A percentile compares a stretch with the other conserved stretches of the same genome.
These are phyloP conservation scores for Talaromyces piceae DNA, from an alignment of 2,329 filamentous ascomycete species.

Conservation along the genomic window DNA sequence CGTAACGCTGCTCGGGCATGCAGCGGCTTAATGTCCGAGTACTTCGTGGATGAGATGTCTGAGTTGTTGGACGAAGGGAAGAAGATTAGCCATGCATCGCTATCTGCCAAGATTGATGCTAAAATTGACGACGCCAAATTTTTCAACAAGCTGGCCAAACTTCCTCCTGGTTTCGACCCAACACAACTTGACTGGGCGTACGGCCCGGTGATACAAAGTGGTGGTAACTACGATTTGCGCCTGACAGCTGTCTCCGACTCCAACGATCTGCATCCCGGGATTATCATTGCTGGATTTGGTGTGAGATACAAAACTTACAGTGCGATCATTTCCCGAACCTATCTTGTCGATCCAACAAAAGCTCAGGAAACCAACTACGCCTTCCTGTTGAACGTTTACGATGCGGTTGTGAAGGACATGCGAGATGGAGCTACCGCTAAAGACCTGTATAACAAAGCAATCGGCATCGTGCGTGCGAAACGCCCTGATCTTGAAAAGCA, in stretches of 20 bases:
- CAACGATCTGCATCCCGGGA: conserved; percentile 78
- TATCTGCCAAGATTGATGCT: conserved; percentile 79
- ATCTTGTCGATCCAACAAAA: conserved; percentile 94
- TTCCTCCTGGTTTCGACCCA: conserved; percentile 80
- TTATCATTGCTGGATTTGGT: conserved; percentile 87
- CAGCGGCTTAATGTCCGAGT: conserved; percentile 88
- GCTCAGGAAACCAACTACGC: conserved; percentile 93
- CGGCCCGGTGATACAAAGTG: conserved; percentile 85
- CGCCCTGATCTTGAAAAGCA: conserved; percentile 94
- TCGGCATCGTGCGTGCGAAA: conserved; percentile 73
- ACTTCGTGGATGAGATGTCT: conserved; percentile 98
- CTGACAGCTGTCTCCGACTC: conserved; percentile 72
- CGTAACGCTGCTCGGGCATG: conserved; percentile 90
- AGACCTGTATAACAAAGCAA: conserved; percentile 84
- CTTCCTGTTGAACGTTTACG: conserved; percentile 74
- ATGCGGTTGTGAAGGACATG: conserved; percentile 82
- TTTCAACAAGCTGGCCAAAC: conserved; percentile 75
- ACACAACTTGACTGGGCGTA: conserved; percentile 90
- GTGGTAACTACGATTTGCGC: conserved; percentile 87
- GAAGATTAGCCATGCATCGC: conserved; percentile 82
- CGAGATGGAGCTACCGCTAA: conserved; percentile 79
- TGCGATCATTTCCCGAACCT: conserved; percentile 85
- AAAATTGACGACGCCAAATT: conserved; percentile 93
- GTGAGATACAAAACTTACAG: conserved; percentile 94
- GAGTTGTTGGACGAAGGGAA: conserved; percentile 92